Conservation (phyloP, 441 rosid species). For the Omphalea diandra region DNA sequence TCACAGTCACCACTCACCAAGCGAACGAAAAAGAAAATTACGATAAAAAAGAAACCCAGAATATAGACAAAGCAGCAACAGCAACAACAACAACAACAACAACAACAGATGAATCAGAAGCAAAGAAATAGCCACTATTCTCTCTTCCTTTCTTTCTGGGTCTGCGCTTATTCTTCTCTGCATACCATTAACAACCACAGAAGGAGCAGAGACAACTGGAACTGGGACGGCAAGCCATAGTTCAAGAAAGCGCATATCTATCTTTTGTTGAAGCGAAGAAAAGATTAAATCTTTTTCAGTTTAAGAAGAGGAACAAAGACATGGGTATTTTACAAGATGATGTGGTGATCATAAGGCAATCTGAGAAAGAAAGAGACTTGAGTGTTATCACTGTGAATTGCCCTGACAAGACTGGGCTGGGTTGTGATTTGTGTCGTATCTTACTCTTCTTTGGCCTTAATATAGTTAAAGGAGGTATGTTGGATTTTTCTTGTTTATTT, state of each 20-base stretch:
- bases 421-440: conserved; percentile 89
- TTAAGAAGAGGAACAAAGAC: neutral
- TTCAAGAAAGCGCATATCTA: neutral
- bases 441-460: conserved; percentile 85
- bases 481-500: no score
- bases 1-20: neutral
- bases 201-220: neutral
- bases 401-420: conserved; percentile 95
- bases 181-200: conserved; percentile 1
- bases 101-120: conserved; percentile 37
- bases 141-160: neutral
- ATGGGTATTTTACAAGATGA: conserved; percentile 87
- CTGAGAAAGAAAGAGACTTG: conserved; percentile 76
- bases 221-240: conserved; percentile 6
- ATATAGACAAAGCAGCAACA: conserved; percentile 15
- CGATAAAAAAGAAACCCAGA: no score
- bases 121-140: conserved; percentile 17
- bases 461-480: conserved; percentile 81
- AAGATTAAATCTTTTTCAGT: conserved; percentile 14
- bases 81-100: no score
- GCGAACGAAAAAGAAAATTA: no score
- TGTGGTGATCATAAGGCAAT: conserved; percentile 63
- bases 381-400: conserved; percentile 81
- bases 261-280: neutral
- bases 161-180: neutral